Base-by-base conservation (phyloP, 106 monocot genomes). In the Amphibolis antarctica region DNA sequence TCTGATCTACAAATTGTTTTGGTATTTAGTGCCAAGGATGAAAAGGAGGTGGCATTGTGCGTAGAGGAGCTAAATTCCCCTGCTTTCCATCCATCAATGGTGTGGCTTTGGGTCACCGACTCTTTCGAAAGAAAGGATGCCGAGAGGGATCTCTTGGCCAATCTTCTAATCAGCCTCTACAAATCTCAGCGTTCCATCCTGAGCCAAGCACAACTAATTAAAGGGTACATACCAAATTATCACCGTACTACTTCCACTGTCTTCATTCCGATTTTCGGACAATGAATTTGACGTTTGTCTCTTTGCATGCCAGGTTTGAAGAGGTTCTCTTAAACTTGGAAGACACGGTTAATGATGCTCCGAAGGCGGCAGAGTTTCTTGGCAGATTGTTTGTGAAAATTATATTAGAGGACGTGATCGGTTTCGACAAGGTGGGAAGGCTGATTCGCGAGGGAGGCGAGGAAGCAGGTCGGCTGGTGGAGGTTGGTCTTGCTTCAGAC, bases 321-420 rank as follows among this genome's bases (percentile, higher is more conserved):
- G 66, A 59, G 22, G 86, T 90, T 48, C 78, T 98, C 15, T 66
- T 50, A 2, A 31, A 69, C 10, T 73, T 98, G 69, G 96, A 98
- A 75, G 96, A 98, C 65, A 71, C 84, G 18, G 68, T 90, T 24
- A 90, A 78, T 62, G 96, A 98, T 75, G 90, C 90, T 53, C 96
- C 96, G 9, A 86, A 60, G 76, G 94, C 94, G 11, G 66, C 84
- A 12, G 90, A 98, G 45, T 98, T 86, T 76, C 78, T 98, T 26
- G 90, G 96, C 1, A 71, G 69, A 6, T 69, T 98, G 9, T 78
- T 98, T 59, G 86, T 78, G 0, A 85, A 66, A 55, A 65, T 85
- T 23, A 49, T 90, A 36, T 23, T 70, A 51, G 96, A 98, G 65
- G 60, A 74, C 65, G 62, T 87, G 19, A 60, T 86, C 43, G 24